Evolutionary conservation across 148 eudicot species (phyloP).

Genomic region (Agrostemma githago): DNA sequence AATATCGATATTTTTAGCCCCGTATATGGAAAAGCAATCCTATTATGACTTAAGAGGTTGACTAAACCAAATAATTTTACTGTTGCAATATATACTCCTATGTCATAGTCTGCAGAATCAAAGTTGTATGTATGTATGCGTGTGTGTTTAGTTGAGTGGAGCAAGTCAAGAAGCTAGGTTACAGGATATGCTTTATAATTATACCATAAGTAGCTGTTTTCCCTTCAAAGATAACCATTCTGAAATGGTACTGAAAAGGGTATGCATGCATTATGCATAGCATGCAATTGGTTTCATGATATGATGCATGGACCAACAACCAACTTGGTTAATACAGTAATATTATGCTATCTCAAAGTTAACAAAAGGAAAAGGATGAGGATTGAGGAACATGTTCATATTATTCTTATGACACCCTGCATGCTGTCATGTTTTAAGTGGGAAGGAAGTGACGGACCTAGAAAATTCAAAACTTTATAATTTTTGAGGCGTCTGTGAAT

Average conservation of each 20-base stretch:
- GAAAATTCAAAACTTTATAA: background rate
- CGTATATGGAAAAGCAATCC: no score
- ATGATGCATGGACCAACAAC: background rate
- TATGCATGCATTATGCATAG: no score
- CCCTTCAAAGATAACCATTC: background rate
- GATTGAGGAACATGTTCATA: background rate
- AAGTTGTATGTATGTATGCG: no score
- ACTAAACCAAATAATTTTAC: no score
- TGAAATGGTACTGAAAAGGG: background rate
- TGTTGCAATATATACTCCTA: no score
- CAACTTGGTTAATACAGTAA: conserved; percentile 1
- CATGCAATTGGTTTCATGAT: conserved; percentile 9
- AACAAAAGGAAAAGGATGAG: background rate
- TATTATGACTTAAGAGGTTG: no score
- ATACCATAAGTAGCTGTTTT: conserved; percentile 3
- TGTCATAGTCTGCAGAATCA: background rate
- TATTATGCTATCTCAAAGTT: background rate
- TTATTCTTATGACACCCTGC: background rate
- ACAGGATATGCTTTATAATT: conserved; percentile 2
- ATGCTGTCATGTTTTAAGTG: background rate
- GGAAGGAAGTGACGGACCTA: background rate
- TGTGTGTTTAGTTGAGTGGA: background rate
- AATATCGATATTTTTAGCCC: no score
- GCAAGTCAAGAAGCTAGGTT: background rate
- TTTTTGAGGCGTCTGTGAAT: no score